Evolutionary conservation across 1,284 basidiomycete species (phyloP).

Genomic region (Waitea zeae): DNA sequence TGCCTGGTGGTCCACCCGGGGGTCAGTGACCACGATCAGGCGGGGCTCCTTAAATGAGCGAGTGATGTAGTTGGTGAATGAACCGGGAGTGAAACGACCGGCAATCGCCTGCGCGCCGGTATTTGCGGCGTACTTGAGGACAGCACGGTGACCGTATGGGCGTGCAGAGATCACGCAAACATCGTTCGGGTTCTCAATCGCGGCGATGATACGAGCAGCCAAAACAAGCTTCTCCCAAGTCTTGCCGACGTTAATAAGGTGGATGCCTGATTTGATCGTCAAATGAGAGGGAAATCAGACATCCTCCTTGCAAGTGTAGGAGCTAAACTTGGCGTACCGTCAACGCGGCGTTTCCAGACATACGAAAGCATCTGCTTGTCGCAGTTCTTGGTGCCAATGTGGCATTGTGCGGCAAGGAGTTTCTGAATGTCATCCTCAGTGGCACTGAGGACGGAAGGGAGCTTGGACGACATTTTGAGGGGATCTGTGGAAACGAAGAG

Average conservation of each 20-base stretch:
- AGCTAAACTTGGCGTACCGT: constrained; percentile 43
- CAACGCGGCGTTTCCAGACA: constrained; percentile 91
- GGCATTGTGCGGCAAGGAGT: constrained; percentile 88
- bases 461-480: constrained; percentile 59
- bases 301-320: no score
- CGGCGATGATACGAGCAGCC: constrained; percentile 86
- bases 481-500: no score
- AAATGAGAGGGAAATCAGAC: background rate
- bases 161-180: constrained; percentile 96
- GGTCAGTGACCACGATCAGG: constrained; percentile 96
- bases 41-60: constrained; percentile 99
- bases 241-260: constrained; percentile 97
- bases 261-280: constrained; percentile 49
- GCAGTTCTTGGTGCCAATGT: constrained; percentile 97
- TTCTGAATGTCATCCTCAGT: constrained; percentile 97
- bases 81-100: constrained; percentile 97
- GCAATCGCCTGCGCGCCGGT: constrained; percentile 98
- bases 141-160: constrained; percentile 97
- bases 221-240: constrained; percentile 99
- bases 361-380: constrained; percentile 98
- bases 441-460: constrained; percentile 83
- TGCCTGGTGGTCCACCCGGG: constrained; percentile 98
- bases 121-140: constrained; percentile 96
- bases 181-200: constrained; percentile 96
- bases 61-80: constrained; percentile 99